Conservation (phyloP, 768 basidiomycete species). For the Psilocybe subaeruginosa region DNA sequence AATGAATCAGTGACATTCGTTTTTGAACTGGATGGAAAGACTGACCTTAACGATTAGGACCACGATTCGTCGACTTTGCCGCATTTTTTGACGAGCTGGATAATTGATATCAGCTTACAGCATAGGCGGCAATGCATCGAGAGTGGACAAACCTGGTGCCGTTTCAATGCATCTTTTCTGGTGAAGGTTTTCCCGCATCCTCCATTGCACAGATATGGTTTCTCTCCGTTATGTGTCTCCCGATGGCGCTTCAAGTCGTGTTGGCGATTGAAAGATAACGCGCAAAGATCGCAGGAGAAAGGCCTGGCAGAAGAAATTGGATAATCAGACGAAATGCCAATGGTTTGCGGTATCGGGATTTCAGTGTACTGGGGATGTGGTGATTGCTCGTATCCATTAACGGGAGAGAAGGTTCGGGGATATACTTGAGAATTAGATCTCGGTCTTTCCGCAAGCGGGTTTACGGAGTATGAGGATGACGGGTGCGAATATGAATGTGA, state of each 20-base stretch:
- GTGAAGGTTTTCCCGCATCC: constrained; percentile 89
- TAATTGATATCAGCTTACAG: constrained; percentile 4
- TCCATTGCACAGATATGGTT: constrained; percentile 82
- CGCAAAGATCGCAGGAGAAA: constrained; percentile 72
- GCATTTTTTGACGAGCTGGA: constrained; percentile 76
- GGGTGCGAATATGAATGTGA: constrained; percentile 41
- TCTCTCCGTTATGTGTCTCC: constrained; percentile 85
- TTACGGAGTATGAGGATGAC: constrained; percentile 30
- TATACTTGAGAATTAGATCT: constrained; percentile 47
- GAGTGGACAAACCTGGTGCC: constrained; percentile 68
- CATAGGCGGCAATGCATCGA: constrained; percentile 14
- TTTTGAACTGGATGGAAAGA: background rate
- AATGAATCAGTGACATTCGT: background rate
- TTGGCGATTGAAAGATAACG: constrained; percentile 83
- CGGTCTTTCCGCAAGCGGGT: constrained; percentile 35
- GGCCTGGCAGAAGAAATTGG: constrained; percentile 63
- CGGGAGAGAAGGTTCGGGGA: constrained; percentile 22
- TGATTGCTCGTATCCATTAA: constrained; percentile 19
- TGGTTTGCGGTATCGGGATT: constrained; percentile 36
- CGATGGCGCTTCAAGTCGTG: constrained; percentile 86
- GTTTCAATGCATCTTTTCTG: constrained; percentile 83
- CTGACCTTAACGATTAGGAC: constrained; percentile 7
- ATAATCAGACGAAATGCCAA: constrained; percentile 49
- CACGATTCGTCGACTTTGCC: constrained; percentile 64
- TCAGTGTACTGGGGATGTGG: constrained; percentile 35